Evolutionary conservation across 192 early-diverging fungal species (phyloP).

Genomic region (Backusella westeae): DNA sequence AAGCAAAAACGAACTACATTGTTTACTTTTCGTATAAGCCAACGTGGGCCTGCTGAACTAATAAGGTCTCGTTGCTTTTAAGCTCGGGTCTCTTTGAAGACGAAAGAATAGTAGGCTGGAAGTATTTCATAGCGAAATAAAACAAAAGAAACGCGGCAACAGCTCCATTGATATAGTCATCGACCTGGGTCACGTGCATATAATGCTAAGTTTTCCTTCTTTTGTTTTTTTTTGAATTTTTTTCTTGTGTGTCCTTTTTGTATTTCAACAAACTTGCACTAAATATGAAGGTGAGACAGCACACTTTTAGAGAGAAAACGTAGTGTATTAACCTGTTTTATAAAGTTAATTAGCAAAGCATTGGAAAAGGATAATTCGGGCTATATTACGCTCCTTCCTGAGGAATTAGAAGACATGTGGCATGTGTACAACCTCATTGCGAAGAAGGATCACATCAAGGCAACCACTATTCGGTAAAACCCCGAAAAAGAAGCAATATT

Average conservation of each 20-base stretch:
- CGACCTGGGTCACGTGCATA: background rate
- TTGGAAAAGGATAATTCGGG: constrained; percentile 84
- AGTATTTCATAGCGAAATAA: constrained; percentile 15
- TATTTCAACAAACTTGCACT: background rate
- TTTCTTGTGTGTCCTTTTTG: background rate
- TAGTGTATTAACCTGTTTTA: background rate
- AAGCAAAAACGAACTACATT: background rate
- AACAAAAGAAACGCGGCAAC: background rate
- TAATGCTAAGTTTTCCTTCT: background rate
- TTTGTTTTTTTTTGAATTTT: background rate
- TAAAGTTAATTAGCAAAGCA: constrained; percentile 59
- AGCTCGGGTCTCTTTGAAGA: constrained; percentile 55
- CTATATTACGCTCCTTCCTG: constrained; percentile 76
- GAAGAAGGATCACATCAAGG: constrained; percentile 82
- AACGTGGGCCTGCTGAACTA: constrained; percentile 58
- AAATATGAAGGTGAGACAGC: background rate
- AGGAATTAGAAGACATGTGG: constrained; percentile 98
- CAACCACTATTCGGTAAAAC: constrained; percentile 76
- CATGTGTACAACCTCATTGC: constrained; percentile 89
- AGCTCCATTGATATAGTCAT: too few species aligned
- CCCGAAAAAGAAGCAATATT: background rate
- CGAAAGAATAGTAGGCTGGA: constrained; percentile 40
- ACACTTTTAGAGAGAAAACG: background rate
- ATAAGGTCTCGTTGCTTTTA: constrained; percentile 47
- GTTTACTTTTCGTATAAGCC: constrained; percentile 71